Evolutionary conservation across 495 filamentous ascomycete species (phyloP).

Genomic region (Schizothecium vesticola): DNA sequence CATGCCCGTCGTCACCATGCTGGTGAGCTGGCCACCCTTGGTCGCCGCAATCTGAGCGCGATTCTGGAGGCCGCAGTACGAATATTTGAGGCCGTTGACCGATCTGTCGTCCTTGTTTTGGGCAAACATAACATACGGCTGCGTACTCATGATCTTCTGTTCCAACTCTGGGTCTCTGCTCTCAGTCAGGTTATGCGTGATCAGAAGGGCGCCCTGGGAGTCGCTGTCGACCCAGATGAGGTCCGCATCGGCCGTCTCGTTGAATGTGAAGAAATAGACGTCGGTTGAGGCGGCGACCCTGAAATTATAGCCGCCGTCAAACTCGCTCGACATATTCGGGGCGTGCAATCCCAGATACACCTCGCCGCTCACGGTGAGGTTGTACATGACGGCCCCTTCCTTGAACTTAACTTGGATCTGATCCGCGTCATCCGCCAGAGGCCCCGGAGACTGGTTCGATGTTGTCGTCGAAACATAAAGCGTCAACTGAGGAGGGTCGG

Average conservation of each 20-base stretch:
- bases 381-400: conserved; percentile 59
- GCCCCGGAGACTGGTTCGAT: conserved; percentile 63
- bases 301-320: conserved; percentile 62
- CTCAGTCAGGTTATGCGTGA: conserved; percentile 62
- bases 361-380: conserved; percentile 49
- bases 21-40: conserved; percentile 35
- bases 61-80: conserved; percentile 65
- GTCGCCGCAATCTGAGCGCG: conserved; percentile 57
- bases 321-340: conserved; percentile 50
- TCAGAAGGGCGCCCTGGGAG: conserved; percentile 64
- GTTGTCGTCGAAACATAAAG: conserved; percentile 68
- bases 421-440: conserved; percentile 42
- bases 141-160: conserved; percentile 51
- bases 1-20: conserved; percentile 56
- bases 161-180: conserved; percentile 36
- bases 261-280: conserved; percentile 59
- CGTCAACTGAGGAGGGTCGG: conserved; percentile 61
- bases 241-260: conserved; percentile 39
- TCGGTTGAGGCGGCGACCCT: conserved; percentile 81
- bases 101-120: conserved; percentile 55
- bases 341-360: conserved; percentile 74
- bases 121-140: conserved; percentile 75
- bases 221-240: conserved; percentile 79
- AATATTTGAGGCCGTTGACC: conserved; percentile 63
- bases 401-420: conserved; percentile 36